Percentiles rank a stretch among this genome's conserved stretches.
Conservation (phyloP, 495 filamentous ascomycete species). For the Annulohypoxylon nitens region DNA sequence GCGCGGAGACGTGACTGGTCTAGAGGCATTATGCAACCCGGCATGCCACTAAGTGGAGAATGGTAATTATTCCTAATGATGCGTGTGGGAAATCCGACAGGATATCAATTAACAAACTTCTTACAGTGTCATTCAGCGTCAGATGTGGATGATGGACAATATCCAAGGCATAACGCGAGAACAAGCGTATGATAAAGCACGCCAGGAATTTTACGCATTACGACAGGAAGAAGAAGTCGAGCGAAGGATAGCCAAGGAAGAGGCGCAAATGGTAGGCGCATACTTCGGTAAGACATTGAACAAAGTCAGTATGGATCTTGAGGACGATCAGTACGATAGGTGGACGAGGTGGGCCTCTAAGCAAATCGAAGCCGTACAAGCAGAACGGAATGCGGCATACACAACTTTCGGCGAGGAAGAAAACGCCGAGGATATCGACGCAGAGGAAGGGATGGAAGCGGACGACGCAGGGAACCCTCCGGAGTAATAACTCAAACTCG, state of each 20-base stretch:
- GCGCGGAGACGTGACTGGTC: conserved; percentile 81
- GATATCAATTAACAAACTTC: conserved; percentile 25
- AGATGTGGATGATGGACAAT: conserved; percentile 84
- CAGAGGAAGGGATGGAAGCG: conserved; percentile 28
- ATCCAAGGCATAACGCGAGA: conserved; percentile 66
- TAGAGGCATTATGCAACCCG: conserved; percentile 77
- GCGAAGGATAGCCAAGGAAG: conserved; percentile 85
- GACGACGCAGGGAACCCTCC: background rate
- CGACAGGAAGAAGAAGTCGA: conserved; percentile 87
- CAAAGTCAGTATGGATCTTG: conserved; percentile 84
- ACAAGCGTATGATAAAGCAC: conserved; percentile 86
- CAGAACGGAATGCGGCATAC: conserved; percentile 64
- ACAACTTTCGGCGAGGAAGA: conserved; percentile 55
- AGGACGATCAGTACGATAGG: conserved; percentile 78
- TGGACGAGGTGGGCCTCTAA: conserved; percentile 86
- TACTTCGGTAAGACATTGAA: conserved; percentile 81
- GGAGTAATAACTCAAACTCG: background rate
- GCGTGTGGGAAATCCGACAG: background rate
- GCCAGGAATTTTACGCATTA: conserved; percentile 89
- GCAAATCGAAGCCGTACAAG: conserved; percentile 57
- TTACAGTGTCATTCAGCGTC: conserved; percentile 89
- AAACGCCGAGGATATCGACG: conserved; percentile 22
- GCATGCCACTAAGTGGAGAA: conserved; percentile 85
- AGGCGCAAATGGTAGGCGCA: conserved; percentile 86
- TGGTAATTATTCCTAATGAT: conserved; percentile 65